Base-by-base conservation (phyloP, 2,329 filamentous ascomycete species). In the Teratosphaeria nubilosa region DNA sequence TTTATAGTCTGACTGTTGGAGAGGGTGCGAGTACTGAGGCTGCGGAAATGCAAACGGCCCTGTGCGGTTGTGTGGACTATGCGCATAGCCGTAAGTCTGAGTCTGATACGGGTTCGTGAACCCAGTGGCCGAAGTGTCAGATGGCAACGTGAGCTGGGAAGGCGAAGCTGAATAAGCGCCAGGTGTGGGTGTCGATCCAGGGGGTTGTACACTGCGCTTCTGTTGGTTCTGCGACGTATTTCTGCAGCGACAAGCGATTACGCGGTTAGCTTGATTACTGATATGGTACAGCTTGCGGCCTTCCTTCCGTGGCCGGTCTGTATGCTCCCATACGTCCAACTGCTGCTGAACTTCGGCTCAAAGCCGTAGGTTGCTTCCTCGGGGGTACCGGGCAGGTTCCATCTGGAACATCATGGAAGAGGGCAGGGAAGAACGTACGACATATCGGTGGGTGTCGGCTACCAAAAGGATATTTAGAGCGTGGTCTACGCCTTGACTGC, bases 131-230 rank as follows among this genome's bases (percentile, higher is more conserved):
- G 64, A 62, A 27, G 61, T 58, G 57, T 70, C 68, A 22, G 69
- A 68, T 34, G 67, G 60, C 51, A 73, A 59, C 24, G 69, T 69
- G 58, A 72, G 65, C 58, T 73, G 71, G 24, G 70, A 70, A 37
- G 71, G 69, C 51, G 70, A 71, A 34, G 75, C 69, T 54, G 72
- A 72, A 63, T 75, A 71, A 34, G 65, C 61, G 65, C 60, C 63
- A 41, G 65, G 57, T 57, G 64, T 66, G 34, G 65, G 57, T 56
- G 64, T 66, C 32, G 63, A 62, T 57, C 63, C 61, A 51, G 72
- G 73, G 32, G 72, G 74, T 63, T 76, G 76, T 64, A 76, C 66
- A 61, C 68, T 76, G 67, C 75, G 75, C 66, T 76, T 75, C 66
- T 73, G 69, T 48, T 48, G 41, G 62, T 73, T 70, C 57, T 70